Conservation (phyloP, 1,284 basidiomycete genomes). For the Caloboletus firmus region DNA sequence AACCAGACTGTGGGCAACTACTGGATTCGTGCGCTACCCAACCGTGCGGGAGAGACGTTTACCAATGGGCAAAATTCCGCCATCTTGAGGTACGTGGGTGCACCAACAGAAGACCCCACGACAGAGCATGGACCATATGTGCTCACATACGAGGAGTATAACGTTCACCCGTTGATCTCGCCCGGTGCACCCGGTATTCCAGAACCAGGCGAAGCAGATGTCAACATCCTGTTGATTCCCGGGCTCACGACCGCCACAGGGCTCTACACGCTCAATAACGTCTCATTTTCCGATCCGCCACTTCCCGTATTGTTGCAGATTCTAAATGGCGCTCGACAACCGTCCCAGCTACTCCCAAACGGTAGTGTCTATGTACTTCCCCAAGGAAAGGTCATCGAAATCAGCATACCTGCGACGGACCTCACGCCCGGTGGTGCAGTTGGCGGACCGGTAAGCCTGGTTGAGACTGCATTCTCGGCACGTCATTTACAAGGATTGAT, state of each 20-base stretch:
- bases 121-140: conserved; percentile 31
- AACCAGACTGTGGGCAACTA: background rate
- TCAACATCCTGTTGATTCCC: conserved; percentile 38
- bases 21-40: background rate
- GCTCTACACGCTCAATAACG: conserved; percentile 24
- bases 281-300: conserved; percentile 25
- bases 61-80: conserved; percentile 45
- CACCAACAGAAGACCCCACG: conserved; percentile 40
- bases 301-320: conserved; percentile 42
- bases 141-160: conserved; percentile 37
- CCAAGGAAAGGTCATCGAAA: conserved; percentile 37
- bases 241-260: background rate
- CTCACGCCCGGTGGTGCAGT: conserved; percentile 14
- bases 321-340: conserved; percentile 39
- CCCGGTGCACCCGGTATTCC: conserved; percentile 41
- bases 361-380: conserved; percentile 39
- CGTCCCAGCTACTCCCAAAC: conserved; percentile 40
- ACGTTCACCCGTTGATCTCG: conserved; percentile 37
- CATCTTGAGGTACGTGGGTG: conserved; percentile 52
- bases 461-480: background rate
- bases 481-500: background rate
- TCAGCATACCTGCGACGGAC: conserved; percentile 28
- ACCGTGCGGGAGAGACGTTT: conserved; percentile 28
- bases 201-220: conserved; percentile 39
- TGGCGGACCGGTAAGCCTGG: conserved; percentile 35